Percentiles rank a stretch among this genome's conserved stretches.
Evolutionary conservation across 2,329 filamentous ascomycete genomes (phyloP).

Genomic region (Alternaria arbusti): DNA sequence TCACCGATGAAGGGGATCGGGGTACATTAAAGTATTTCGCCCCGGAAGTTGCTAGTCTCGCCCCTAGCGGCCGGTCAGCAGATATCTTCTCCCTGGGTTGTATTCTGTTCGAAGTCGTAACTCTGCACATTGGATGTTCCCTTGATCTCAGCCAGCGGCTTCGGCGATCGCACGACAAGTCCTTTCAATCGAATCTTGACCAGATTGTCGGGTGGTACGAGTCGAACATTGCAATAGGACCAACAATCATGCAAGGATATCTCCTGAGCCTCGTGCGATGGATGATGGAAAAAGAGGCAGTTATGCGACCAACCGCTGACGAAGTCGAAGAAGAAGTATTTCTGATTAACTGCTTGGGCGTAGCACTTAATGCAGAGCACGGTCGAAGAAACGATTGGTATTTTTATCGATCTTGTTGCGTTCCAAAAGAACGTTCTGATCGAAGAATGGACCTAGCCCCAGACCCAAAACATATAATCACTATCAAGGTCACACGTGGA

Average conservation of each 20-base stretch:
- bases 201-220: accelerated
- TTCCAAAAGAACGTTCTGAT: too few relatives aligned
- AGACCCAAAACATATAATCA: too few relatives aligned
- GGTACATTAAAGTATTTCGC: not conserved
- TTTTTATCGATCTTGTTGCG: not conserved
- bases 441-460: too few relatives aligned
- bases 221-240: too few relatives aligned
- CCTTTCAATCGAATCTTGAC: not conserved
- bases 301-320: not conserved
- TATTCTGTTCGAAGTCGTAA: not conserved
- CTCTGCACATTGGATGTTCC: accelerated
- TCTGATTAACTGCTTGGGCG: accelerated
- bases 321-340: accelerated
- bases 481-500: too few relatives aligned
- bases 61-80: accelerated
- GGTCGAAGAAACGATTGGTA: too few relatives aligned
- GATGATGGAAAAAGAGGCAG: not conserved
- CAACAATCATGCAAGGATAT: too few relatives aligned
- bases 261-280: not conserved
- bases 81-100: not conserved
- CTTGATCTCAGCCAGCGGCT: accelerated
- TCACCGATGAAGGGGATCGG: accelerated
- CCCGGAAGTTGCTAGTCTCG: accelerated
- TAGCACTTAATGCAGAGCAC: too few relatives aligned
- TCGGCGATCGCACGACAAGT: accelerated